These are phyloP conservation scores for Zymoseptoria crescenta DNA, from an alignment of 2,329 filamentous ascomycete genomes.

Conservation along the genomic window DNA sequence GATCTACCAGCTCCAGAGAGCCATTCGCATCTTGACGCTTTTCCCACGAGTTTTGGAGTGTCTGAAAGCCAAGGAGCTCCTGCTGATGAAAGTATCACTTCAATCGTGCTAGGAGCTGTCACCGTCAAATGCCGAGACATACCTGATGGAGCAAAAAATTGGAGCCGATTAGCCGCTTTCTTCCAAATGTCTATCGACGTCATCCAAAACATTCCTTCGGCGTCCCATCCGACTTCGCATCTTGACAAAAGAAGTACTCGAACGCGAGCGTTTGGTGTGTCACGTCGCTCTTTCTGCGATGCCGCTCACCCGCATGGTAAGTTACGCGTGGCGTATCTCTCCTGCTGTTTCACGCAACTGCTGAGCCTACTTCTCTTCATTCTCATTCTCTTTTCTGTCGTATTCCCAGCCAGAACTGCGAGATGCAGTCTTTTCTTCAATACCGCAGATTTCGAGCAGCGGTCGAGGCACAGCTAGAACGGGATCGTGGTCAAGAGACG, in stretches of 20 bases:
- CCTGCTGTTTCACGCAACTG: background rate
- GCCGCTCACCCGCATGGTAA: background rate
- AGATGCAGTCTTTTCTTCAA: constrained; percentile 20
- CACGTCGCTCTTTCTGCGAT: background rate
- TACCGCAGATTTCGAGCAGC: constrained; percentile 20
- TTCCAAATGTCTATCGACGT: background rate
- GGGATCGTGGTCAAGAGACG: constrained; percentile 16
- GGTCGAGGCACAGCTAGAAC: constrained; percentile 19
- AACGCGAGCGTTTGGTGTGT: background rate
- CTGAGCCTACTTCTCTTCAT: background rate
- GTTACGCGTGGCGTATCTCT: background rate
- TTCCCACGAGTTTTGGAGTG: too few species aligned
- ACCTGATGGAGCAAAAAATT: background rate
- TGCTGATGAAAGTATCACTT: too few species aligned
- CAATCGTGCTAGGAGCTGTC: background rate
- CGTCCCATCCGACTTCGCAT: background rate
- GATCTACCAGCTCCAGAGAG: background rate
- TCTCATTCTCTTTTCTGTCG: background rate
- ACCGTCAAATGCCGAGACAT: background rate
- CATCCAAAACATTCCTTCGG: background rate
- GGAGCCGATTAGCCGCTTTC: background rate
- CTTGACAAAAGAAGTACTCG: background rate
- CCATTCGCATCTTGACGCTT: too few species aligned
- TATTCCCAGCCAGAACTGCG: background rate
- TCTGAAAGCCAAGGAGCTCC: too few species aligned